A percentile compares a stretch with the other conserved stretches of the same genome.
Conservation (phyloP, 1,284 basidiomycete genomes). For the Ganoderma meredithae region DNA sequence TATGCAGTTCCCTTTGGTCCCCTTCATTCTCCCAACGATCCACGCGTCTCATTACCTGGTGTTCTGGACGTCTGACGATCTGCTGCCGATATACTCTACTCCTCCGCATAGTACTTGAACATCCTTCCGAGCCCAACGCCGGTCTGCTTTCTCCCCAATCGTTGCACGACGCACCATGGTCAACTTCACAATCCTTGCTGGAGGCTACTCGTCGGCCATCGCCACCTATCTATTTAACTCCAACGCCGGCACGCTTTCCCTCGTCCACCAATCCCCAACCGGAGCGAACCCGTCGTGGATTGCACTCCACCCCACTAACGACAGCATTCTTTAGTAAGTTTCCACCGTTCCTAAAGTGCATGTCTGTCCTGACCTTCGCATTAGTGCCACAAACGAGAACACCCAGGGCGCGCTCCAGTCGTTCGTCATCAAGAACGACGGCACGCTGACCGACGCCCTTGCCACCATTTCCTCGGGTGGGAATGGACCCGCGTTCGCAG, state of each 20-base stretch:
- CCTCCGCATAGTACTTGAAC: neutral
- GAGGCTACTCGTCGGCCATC: slow-evolving; percentile 65
- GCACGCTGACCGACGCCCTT: slow-evolving; percentile 53
- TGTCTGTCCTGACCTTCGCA: neutral
- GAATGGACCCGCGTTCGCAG: slow-evolving; percentile 57
- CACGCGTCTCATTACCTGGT: slow-evolving; percentile 25
- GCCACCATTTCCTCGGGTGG: slow-evolving; percentile 60
- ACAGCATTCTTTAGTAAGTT: slow-evolving; percentile 64
- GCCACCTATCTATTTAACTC: slow-evolving; percentile 66
- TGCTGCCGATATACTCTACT: neutral
- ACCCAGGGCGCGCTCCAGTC: slow-evolving; percentile 58
- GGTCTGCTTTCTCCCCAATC: slow-evolving; percentile 8
- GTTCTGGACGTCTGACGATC: slow-evolving; percentile 22
- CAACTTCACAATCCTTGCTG: slow-evolving; percentile 67
- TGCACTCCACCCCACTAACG: slow-evolving; percentile 58
- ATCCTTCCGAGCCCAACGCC: neutral
- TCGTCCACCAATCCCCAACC: slow-evolving; percentile 55
- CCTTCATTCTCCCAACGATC: slow-evolving; percentile 12
- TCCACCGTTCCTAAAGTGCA: neutral
- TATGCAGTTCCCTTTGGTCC: neutral
- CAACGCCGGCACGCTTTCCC: slow-evolving; percentile 51
- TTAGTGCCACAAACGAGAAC: slow-evolving; percentile 65
- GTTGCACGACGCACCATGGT: slow-evolving; percentile 49
- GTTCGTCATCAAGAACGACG: slow-evolving; percentile 55
- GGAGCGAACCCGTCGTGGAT: slow-evolving; percentile 67